phyloP scores from a whole-genome alignment of 1,139 yeast genomes.

The Citeromyces siamensis region DNA sequence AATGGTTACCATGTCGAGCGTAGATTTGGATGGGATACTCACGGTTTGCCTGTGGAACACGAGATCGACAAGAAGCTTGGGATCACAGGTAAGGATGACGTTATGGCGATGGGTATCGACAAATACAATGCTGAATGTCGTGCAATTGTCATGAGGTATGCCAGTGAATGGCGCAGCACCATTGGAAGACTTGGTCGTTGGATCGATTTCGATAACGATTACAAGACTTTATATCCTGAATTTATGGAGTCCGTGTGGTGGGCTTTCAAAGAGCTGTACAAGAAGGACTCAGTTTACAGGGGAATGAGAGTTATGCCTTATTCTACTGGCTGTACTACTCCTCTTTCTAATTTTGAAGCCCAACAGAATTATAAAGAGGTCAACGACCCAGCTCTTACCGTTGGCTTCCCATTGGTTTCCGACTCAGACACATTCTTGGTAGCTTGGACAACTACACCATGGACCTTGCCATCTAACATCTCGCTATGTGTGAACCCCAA shows the following conservation, averaged over 20 bases:
- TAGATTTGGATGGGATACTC: conserved; percentile 99
- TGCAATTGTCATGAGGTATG: conserved; percentile 94
- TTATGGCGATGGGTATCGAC: conserved; percentile 84
- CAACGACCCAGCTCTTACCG: conserved; percentile 89
- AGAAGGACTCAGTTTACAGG: conserved; percentile 81
- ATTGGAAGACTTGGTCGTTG: conserved; percentile 95
- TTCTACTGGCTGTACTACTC: conserved; percentile 95
- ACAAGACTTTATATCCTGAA: conserved; percentile 89
- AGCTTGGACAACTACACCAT: conserved; percentile 99
- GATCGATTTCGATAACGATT: conserved; percentile 98
- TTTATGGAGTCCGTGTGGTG: conserved; percentile 99
- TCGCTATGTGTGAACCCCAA: conserved; percentile 87
- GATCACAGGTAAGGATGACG: conserved; percentile 88
- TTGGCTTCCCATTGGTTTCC: conserved; percentile 73
- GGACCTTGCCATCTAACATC: conserved; percentile 95
- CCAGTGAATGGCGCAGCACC: conserved; percentile 87
- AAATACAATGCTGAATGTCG: conserved; percentile 93
- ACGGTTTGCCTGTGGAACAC: conserved; percentile 96
- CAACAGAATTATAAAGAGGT: conserved; percentile 98
- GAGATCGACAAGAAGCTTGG: conserved; percentile 97
- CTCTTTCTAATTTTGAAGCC: conserved; percentile 94
- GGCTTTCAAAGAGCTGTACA: conserved; percentile 84
- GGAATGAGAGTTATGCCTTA: conserved; percentile 98
- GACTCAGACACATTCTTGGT: conserved; percentile 77
- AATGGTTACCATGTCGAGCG: conserved; percentile 93